Evolutionary conservation across 495 filamentous ascomycete genomes (phyloP).

Genomic region (Xylaria flabelliformis): DNA sequence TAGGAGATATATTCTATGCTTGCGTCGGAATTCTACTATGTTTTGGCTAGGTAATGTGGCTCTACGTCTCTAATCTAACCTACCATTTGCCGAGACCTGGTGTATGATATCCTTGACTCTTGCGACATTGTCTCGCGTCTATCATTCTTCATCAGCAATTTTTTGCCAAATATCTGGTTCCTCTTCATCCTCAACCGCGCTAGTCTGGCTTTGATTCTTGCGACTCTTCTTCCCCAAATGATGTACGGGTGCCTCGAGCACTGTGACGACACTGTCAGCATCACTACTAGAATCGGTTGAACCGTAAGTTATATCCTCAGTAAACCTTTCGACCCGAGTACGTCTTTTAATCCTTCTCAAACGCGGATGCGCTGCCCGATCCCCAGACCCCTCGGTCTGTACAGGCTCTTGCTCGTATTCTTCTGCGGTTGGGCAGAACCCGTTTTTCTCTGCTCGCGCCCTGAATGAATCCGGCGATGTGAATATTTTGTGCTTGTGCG

Average conservation of each 20-base stretch:
- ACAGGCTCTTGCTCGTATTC: neutral
- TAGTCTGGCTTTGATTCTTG: neutral
- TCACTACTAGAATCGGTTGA: neutral
- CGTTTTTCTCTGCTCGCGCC: neutral
- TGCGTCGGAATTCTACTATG: neutral
- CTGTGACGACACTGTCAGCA: neutral
- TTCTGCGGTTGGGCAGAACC: neutral
- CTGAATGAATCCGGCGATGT: neutral
- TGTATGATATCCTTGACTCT: neutral
- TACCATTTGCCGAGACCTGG: neutral
- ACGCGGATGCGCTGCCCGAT: neutral
- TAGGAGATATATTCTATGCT: neutral
- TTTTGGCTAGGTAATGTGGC: neutral
- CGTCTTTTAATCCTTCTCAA: neutral
- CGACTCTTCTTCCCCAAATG: neutral
- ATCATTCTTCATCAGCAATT: constrained; percentile 17
- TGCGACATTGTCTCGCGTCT: neutral
- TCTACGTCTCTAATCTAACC: neutral
- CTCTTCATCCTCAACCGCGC: neutral
- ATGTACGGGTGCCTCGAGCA: neutral
- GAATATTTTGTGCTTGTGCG: neutral
- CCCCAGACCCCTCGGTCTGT: neutral
- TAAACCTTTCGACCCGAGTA: neutral
- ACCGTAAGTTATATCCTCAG: neutral
- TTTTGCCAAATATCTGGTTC: constrained; percentile 10